A percentile compares a stretch with the other conserved stretches of the same genome.
These are phyloP conservation scores for Hemerocallis citrina DNA, from an alignment of 106 monocot genomes.

Conservation along the genomic window DNA sequence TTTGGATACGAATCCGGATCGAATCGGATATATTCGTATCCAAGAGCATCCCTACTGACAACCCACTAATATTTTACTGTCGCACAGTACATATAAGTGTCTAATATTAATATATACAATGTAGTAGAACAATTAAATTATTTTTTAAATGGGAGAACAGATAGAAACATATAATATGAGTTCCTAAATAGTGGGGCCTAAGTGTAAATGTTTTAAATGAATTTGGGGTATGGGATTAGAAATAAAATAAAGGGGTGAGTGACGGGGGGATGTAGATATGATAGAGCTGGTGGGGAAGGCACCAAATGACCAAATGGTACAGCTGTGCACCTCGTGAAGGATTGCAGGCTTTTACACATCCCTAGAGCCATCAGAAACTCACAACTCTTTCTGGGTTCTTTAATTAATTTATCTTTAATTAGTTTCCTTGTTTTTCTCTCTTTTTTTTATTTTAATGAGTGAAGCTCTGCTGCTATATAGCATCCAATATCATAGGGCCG, in stretches of 20 bases:
- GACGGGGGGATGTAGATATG: not conserved
- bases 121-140: no score
- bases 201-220: constrained; percentile 1
- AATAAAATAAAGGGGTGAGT: constrained; percentile 32
- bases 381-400: no score
- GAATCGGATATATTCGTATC: no score
- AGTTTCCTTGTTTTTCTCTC: not conserved
- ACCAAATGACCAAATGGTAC: constrained; percentile 43
- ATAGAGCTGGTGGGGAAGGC: constrained; percentile 16
- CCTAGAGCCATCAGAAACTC: constrained; percentile 32
- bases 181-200: not conserved
- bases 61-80: no score
- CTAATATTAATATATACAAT: no score
- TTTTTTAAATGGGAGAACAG: no score
- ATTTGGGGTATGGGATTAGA: constrained; percentile 16
- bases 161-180: no score
- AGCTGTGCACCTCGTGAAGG: constrained; percentile 63
- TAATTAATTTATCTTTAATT: not conserved
- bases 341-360: constrained; percentile 63
- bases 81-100: no score
- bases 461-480: no score
- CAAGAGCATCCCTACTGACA: no score
- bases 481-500: constrained; percentile 15
- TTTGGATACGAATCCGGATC: no score
- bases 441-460: constrained; percentile 7